Evolutionary conservation across 345 rosid species (phyloP), one percentile per base, ranked within the genome.

Genomic region (Aquilaria yunnanensis): DNA sequence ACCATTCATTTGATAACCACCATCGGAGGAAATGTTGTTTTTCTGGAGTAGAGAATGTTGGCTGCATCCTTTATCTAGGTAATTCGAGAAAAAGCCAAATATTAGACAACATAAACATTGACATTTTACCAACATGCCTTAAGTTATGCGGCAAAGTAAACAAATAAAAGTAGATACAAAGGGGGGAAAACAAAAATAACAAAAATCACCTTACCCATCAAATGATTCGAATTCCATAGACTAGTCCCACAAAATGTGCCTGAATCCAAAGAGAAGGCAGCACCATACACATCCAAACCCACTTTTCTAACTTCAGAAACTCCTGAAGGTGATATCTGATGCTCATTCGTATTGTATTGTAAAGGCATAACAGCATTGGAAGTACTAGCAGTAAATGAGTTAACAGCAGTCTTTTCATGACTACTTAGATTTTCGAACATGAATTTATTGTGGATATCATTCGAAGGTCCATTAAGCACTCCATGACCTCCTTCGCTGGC

Each of bases 301-400:
- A 45, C 60, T 70, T 68, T 73, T 62, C 76, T 47, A 77, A 52
- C 80, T 55, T 71, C 81, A 66, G 73, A 64, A 43, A 51, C 51
- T 72, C 70, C 82, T 54, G 80, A 63, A 74, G 63, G 48, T 48
- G 83, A 82, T 88, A 87, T 79, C 97, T 90, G 97, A 85, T 74
- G 65, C 97, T 90, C 83, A 86, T 79, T 71, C 52, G 95, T 94
- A 82, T 75, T 53, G 71, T 68, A 78, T 64, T 73, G 97, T 88
- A 88, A 90, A 94, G 97, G 99, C 85, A 81, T 75, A 86, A 88
- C 97, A 85, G 71, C 65, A 78, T 78, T 81, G 61, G 73, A 66
- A 78, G 54, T 12, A 68, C 74, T 72, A 23, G 75, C 69, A 43
- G 64, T 72, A 68, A 65, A 70, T 78, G 63, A 78, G 47, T 75